Evolutionary conservation across 495 filamentous ascomycete species (phyloP), one percentile per base, ranked within the genome.

Genomic region (Rhizodiscina lignyota): DNA sequence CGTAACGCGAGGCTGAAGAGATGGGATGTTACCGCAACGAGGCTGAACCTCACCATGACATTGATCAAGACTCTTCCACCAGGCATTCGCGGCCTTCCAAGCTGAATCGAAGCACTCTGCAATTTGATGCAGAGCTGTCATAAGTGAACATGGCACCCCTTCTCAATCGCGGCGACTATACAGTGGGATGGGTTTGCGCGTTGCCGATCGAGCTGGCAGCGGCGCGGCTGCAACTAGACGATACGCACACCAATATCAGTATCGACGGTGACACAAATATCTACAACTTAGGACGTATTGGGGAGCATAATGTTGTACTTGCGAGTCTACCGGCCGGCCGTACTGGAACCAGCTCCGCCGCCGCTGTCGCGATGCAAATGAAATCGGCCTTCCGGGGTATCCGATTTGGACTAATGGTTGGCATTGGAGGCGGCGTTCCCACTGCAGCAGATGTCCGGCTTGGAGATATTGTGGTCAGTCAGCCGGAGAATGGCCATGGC

Each of bases 131-230:
- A 18, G 10, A 6, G 18, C 18, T 18, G 18, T 18, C 6, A 6
- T 32, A 6, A 18, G 18, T 6, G 8, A 32, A 18, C 8, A 32
- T 32, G 30, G 30, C 30, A 18, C 30, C 10, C 30, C 30, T 6
- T 6, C 30, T 32, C 30, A 6, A 16, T 8, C 30, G 18, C 28
- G 18, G 21, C 13, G 59, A 64, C 8, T 72, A 67, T 39, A 61
- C 52, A 2, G 52, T 73, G 5, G 67, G 59, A 20, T 67, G 61
- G 61, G 60, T 71, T 21, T 67, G 58, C 41, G 58, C 64, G 1
- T 43, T 70, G 3, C 36, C 45, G 4, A 39, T 45, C 11, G 67
- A 72, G 42, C 35, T 44, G 4, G 49, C 59, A n/a, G 67, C 66
- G 1, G 66, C 60, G 1, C 30, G 27, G 18, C 48, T 48, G 13